Conservation (phyloP, 169 alveolate species). For the Plasmodium knowlesi region DNA sequence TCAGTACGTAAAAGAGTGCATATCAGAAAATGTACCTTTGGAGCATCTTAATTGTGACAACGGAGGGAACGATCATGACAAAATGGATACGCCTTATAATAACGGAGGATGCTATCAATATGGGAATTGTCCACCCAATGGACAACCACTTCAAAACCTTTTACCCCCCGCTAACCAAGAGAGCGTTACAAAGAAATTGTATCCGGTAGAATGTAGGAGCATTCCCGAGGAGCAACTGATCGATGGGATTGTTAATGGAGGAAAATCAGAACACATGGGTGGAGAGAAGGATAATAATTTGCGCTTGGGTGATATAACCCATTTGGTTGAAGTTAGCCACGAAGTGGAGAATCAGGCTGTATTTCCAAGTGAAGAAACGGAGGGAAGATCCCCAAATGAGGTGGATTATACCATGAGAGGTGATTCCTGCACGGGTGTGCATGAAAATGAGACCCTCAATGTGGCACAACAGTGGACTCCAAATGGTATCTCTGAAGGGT, state of each 20-base stretch:
- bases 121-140: neutral
- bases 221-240: neutral
- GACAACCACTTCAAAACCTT: neutral
- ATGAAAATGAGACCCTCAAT: neutral
- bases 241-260: neutral
- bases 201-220: neutral
- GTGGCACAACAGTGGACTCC: no score
- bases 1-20: neutral
- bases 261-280: neutral
- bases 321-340: neutral
- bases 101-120: neutral
- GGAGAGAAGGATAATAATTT: neutral
- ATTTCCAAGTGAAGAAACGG: neutral
- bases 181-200: neutral
- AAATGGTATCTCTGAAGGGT: neutral
- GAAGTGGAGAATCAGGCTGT: neutral
- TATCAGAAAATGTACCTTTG: neutral
- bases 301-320: neutral
- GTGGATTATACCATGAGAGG: neutral
- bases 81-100: neutral
- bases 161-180: neutral
- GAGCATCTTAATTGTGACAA: neutral
- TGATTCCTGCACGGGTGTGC: neutral
- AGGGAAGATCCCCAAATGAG: neutral
- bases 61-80: neutral